These are phyloP conservation scores for Chlorella sp. DNA, from an alignment of 139 green algal species.

Conservation along the genomic window DNA sequence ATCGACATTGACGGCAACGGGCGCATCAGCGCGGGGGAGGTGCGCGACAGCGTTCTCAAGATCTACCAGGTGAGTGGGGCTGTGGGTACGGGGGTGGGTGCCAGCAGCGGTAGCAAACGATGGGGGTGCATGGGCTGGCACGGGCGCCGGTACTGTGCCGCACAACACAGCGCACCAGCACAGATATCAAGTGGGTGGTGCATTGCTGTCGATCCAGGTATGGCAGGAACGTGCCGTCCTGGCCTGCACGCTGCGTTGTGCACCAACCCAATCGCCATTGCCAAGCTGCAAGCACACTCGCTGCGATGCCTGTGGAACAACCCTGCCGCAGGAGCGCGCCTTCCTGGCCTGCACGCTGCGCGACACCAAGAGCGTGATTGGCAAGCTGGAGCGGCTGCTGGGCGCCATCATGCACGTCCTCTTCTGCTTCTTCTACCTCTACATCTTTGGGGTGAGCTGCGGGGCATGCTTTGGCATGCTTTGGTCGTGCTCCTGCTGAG, in stretches of 20 bases:
- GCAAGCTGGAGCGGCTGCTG: slow-evolving; percentile 76
- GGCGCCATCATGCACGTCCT: slow-evolving; percentile 52
- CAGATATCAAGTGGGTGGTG: no score
- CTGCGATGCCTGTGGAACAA: no score
- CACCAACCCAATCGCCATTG: no score
- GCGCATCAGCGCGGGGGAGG: not conserved
- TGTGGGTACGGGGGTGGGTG: not conserved
- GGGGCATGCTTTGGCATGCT: no score
- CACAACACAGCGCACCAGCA: no score
- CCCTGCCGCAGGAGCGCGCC: slow-evolving; percentile 71
- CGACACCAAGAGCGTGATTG: slow-evolving; percentile 77
- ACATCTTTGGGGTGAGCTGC: slow-evolving; percentile 62
- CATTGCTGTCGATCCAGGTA: no score
- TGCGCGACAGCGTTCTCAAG: not conserved
- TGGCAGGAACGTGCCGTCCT: not conserved
- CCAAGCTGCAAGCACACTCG: no score
- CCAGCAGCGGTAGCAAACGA: no score
- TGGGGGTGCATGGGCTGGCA: no score
- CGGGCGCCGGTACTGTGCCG: no score
- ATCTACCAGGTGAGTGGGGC: slow-evolving; percentile 5
- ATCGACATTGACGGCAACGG: slow-evolving; percentile 56
- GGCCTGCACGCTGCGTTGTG: not conserved
- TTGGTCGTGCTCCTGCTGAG: no score
- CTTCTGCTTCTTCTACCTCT: slow-evolving; percentile 68
- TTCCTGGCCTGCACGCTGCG: slow-evolving; percentile 78